These are phyloP conservation scores for Kalmusia sp. DNA, from an alignment of 2,329 filamentous ascomycete genomes.

Conservation along the genomic window DNA sequence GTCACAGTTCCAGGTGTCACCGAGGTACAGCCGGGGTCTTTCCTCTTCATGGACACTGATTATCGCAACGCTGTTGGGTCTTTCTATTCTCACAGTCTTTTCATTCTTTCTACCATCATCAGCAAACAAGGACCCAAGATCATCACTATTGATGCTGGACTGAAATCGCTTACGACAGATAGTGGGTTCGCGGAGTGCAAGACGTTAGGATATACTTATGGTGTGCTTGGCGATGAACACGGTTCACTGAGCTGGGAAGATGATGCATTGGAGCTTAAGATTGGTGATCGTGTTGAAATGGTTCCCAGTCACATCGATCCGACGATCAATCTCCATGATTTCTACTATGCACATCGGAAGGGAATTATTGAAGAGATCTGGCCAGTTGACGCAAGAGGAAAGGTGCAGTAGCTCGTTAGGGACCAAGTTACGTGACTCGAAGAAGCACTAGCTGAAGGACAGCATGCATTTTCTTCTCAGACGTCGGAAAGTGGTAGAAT, in stretches of 20 bases:
- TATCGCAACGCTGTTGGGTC: slow-evolving; percentile 61
- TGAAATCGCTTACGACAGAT: slow-evolving; percentile 61
- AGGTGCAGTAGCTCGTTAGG: slow-evolving; percentile 62
- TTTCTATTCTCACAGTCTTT: slow-evolving; percentile 58
- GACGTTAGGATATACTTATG: slow-evolving; percentile 50
- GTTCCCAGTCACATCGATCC: slow-evolving; percentile 63
- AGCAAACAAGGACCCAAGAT: slow-evolving; percentile 54
- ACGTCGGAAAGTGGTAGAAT: too few species aligned
- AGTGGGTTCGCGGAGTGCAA: slow-evolving; percentile 60
- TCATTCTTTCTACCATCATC: slow-evolving; percentile 57
- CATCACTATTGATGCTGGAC: slow-evolving; percentile 58
- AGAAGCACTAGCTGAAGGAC: too few species aligned
- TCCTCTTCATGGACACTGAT: slow-evolving; percentile 66
- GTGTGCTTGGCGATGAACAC: slow-evolving; percentile 58
- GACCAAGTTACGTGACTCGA: too few species aligned
- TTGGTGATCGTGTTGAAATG: slow-evolving; percentile 60
- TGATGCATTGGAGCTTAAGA: slow-evolving; percentile 34
- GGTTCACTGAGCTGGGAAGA: slow-evolving; percentile 56
- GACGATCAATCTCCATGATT: slow-evolving; percentile 60
- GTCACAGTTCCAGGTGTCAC: slow-evolving; percentile 59
- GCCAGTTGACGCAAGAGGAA: slow-evolving; percentile 59
- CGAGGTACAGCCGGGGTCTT: slow-evolving; percentile 62
- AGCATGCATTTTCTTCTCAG: too few species aligned
- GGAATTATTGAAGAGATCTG: slow-evolving; percentile 61
- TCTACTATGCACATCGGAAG: slow-evolving; percentile 58